A percentile compares a stretch with the other conserved stretches of the same genome.
Conservation (phyloP, 2,329 filamentous ascomycete species). For the Colletotrichum sp. region DNA sequence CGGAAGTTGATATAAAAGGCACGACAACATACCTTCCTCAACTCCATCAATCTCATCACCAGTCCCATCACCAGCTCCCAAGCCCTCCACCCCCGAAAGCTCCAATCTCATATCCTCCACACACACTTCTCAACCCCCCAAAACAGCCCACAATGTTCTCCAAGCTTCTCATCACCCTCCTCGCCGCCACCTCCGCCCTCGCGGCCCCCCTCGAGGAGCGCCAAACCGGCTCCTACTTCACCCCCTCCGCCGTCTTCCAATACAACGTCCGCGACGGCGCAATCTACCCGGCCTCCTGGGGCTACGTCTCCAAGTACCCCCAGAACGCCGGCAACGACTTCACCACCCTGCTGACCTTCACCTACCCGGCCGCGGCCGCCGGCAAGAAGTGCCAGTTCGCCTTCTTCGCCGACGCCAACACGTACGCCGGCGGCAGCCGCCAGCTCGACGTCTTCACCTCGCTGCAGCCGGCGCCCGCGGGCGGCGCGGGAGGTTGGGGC, state of each 20-base stretch:
- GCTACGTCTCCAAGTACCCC: conserved; percentile 25
- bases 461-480: conserved; percentile 23
- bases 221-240: conserved; percentile 20
- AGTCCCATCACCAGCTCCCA: not conserved
- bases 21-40: not conserved
- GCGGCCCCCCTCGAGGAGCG: conserved; percentile 24
- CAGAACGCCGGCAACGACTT: conserved; percentile 28
- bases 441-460: conserved; percentile 33
- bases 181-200: conserved; percentile 24
- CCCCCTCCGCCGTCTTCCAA: conserved; percentile 25
- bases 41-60: not conserved
- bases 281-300: conserved; percentile 19
- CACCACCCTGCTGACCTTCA: conserved; percentile 33
- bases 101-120: not conserved
- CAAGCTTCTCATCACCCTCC: conserved; percentile 25
- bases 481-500: conserved; percentile 23
- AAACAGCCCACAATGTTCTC: conserved; percentile 24
- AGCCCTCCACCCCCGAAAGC: not conserved
- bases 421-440: conserved; percentile 23
- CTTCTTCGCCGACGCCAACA: conserved; percentile 27
- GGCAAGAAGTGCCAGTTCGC: conserved; percentile 30
- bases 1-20: not conserved
- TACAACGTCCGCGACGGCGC: conserved; percentile 29
- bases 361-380: conserved; percentile 24
- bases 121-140: not conserved